A percentile compares a stretch with the other conserved stretches of the same genome.
Conservation (phyloP, 345 rosid species). For the Toxicodendron radicans region DNA sequence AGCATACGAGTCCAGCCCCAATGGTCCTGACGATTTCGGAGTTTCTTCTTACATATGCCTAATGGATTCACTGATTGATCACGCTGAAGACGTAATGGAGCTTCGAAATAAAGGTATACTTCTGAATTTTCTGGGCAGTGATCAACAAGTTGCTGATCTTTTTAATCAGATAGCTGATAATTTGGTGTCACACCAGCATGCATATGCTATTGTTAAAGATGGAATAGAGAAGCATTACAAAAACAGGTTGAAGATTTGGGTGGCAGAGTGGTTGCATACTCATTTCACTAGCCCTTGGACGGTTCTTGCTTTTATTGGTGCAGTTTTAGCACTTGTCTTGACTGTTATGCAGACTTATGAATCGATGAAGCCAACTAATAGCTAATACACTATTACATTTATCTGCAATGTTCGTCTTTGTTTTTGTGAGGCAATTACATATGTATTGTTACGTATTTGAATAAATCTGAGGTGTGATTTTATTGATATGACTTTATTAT, state of each 20-base stretch:
- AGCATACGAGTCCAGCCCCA: constrained; percentile 11
- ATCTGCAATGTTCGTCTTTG: too few relatives aligned
- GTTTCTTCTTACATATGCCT: constrained; percentile 22
- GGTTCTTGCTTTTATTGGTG: constrained; percentile 5
- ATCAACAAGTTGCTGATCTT: neutral
- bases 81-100: constrained; percentile 22
- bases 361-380: neutral
- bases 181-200: neutral
- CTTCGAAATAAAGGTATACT: constrained; percentile 14
- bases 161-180: constrained; percentile 8
- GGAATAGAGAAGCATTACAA: neutral
- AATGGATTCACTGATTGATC: constrained; percentile 14
- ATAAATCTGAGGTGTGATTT: too few relatives aligned
- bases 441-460: too few relatives aligned
- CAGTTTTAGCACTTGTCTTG: neutral
- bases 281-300: constrained; percentile 10
- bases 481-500: too few relatives aligned
- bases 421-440: too few relatives aligned
- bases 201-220: neutral
- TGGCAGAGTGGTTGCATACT: neutral
- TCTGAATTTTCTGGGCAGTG: constrained; percentile 4
- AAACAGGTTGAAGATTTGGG: constrained; percentile 2
- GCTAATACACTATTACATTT: too few relatives aligned
- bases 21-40: neutral
- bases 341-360: neutral